A percentile compares a stretch with the other conserved stretches of the same genome.
Evolutionary conservation across 768 basidiomycete genomes (phyloP).

Genomic region (Rubroboletus satanas): DNA sequence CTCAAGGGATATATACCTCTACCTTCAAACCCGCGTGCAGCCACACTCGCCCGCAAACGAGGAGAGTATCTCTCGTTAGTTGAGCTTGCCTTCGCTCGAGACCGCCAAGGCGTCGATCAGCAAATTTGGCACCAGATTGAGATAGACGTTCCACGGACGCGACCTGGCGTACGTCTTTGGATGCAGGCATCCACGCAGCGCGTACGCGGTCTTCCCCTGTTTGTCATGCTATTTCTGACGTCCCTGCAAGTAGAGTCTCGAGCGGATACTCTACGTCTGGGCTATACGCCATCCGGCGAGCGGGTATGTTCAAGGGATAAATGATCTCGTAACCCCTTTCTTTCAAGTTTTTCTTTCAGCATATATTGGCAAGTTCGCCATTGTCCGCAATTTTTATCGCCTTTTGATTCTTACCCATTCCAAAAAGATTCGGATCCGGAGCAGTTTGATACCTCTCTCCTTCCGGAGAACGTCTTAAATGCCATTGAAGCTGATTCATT

Average conservation of each 20-base stretch:
- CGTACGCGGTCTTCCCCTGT: constrained; percentile 42
- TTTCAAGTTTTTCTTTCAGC: constrained; percentile 95
- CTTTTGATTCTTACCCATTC: constrained; percentile 1
- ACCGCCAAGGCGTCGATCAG: constrained; percentile 83
- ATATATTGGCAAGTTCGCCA: constrained; percentile 70
- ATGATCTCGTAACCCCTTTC: constrained; percentile 96
- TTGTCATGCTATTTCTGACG: constrained; percentile 12
- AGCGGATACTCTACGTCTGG: constrained; percentile 97
- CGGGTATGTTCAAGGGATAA: constrained; percentile 99
- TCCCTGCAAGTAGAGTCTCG: constrained; percentile 63
- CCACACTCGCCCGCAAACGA: constrained; percentile 84
- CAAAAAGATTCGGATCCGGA: constrained; percentile 84
- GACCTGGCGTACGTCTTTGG: constrained; percentile 90
- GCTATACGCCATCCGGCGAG: constrained; percentile 98
- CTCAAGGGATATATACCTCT: constrained; percentile 90
- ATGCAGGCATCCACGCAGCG: constrained; percentile 86
- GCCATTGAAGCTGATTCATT: constrained; percentile 97
- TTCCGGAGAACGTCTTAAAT: constrained; percentile 66
- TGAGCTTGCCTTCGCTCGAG: constrained; percentile 83
- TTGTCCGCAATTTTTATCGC: background rate
- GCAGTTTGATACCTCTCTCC: constrained; percentile 71
- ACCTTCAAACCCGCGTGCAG: constrained; percentile 66
- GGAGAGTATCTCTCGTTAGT: constrained; percentile 90
- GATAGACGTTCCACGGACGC: constrained; percentile 94
- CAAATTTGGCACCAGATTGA: constrained; percentile 99